These are phyloP conservation scores for Eimeria sp. DNA, from an alignment of 169 alveolate species.

Conservation along the genomic window DNA sequence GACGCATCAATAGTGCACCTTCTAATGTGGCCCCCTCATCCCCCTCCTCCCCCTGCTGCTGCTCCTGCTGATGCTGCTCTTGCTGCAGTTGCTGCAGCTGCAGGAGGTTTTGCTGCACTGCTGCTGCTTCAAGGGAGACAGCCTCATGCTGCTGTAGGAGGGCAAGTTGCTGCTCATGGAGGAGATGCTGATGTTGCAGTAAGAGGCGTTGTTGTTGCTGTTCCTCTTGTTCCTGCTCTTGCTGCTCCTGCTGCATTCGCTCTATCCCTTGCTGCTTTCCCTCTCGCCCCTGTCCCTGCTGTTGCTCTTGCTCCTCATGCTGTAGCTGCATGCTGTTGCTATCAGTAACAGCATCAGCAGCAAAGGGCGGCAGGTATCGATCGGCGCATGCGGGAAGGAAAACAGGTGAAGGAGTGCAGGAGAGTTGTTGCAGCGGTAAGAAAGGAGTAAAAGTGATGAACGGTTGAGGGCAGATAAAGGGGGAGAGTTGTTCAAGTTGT, in stretches of 20 bases:
- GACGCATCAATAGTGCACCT: background rate
- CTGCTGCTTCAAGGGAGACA: background rate
- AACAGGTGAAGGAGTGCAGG: conserved; percentile 85
- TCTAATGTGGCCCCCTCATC: background rate
- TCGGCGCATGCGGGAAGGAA: conserved; percentile 74
- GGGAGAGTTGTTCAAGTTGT: conserved; percentile 87
- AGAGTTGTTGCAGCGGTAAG: conserved; percentile 82
- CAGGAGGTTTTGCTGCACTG: background rate
- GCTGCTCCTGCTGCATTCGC: background rate
- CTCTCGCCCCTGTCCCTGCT: no score
- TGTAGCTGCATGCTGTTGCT: conserved; percentile 62
- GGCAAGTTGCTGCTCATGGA: no score
- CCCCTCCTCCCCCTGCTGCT: conserved; percentile 8
- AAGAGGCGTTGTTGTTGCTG: conserved; percentile 29
- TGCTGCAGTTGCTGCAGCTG: no score
- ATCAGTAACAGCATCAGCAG: no score
- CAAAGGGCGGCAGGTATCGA: no score
- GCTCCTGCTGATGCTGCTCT: no score
- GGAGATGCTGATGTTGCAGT: background rate
- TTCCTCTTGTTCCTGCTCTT: conserved; percentile 69
- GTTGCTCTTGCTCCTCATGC: background rate
- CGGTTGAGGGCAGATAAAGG: conserved; percentile 95
- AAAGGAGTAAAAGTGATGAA: conserved; percentile 90
- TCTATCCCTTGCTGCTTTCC: background rate
- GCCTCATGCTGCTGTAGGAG: background rate